Base-by-base conservation (phyloP, 495 filamentous ascomycete genomes). In the Aspergillus ellipticus region DNA sequence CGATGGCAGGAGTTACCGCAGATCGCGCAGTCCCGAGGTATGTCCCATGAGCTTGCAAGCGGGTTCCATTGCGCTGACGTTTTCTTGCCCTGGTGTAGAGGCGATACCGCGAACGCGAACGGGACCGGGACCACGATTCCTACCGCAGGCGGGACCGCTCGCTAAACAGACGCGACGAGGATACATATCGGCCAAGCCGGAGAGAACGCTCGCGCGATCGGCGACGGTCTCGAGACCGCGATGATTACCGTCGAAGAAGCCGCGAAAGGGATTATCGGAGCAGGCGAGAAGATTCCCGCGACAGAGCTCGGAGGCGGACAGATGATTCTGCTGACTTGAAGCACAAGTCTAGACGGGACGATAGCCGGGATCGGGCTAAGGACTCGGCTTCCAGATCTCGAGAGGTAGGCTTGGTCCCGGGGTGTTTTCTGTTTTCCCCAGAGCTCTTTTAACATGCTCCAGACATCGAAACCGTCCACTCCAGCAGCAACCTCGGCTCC, bases 251-350 rank as follows among this genome's bases (percentile, higher is more conserved):
- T 51, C 78, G 84, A 56, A 76, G 82, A 55, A 89, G 86, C 63
- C 81, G 86, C 64, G 89, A 92, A 39, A 82, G 85, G 69, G 89
- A 91, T 60, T 79, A 85, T 62, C 83, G 88, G 71, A 72, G 73
- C 59, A 89, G 88, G 79, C 87, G 85, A 84, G 88, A 91, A 77
- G 87, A 88, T 60, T 90, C 88, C 69, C 83, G 85, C 71, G 88
- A 91, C 61, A 82, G 83, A 64, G 77, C 71, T 59, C 83, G 82
- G 70, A 80, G 80, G 62, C 85, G 85, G 66, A 83, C 82, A 70
- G 87, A 90, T 71, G 86, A 83, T 75, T 86, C 89, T 78, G 82
- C 85, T 83, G 88, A 92, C 72, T 85, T 85, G 63, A 80, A 80
- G 67, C 67, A 81, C 69, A 84, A 85, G 73, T 81, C 80, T 76